Percentiles rank a stretch among this genome's conserved stretches.
Conservation (phyloP, 73 alveolate species). For the Tetrahymena borealis region DNA sequence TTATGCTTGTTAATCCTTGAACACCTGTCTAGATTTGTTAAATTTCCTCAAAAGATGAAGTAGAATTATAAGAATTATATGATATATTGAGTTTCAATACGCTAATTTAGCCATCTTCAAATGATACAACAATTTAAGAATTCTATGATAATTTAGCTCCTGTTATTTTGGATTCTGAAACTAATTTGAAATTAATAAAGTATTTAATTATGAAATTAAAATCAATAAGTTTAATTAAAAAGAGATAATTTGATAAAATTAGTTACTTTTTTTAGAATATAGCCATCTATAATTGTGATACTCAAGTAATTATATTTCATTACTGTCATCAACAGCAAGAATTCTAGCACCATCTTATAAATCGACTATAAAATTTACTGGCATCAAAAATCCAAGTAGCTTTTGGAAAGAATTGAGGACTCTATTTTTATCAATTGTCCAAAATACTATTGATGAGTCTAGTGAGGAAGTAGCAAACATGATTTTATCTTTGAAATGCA, state of each 20-base stretch:
- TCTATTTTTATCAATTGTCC: background rate
- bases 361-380: background rate
- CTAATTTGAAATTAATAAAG: background rate
- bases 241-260: background rate
- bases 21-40: background rate
- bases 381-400: background rate
- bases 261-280: background rate
- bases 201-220: background rate
- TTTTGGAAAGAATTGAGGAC: background rate
- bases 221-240: background rate
- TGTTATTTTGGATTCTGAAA: background rate
- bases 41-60: background rate
- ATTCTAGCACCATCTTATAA: background rate
- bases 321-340: background rate
- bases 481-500: background rate
- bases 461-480: background rate
- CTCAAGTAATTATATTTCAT: background rate
- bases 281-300: background rate
- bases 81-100: background rate
- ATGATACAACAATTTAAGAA: background rate
- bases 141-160: background rate
- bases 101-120: background rate
- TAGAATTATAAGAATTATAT: background rate
- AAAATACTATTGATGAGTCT: background rate
- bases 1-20: background rate